Evolutionary conservation across 75 land plant species (phyloP).

Genomic region (Adiantum capillusveneris): DNA sequence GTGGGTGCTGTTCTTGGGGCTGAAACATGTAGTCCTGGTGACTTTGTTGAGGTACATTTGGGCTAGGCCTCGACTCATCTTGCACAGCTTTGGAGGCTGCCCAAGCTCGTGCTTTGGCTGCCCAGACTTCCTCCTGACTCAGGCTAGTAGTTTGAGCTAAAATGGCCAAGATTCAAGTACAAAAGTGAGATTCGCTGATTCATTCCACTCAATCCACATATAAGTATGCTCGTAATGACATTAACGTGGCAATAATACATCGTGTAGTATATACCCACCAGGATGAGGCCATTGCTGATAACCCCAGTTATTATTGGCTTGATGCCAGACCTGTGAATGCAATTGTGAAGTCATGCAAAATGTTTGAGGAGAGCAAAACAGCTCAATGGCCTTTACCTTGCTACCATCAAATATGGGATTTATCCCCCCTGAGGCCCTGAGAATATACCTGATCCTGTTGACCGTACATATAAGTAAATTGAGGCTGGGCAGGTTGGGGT

Average conservation of each 20-base stretch:
- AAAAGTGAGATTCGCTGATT: no score
- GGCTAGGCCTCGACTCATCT: constrained; percentile 13
- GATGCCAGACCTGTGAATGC: constrained; percentile 19
- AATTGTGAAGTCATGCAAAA: neutral
- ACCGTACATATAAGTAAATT: constrained; percentile 8
- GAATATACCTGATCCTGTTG: constrained; percentile 16
- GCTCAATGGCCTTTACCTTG: neutral
- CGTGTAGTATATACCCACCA: constrained; percentile 10
- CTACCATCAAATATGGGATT: neutral
- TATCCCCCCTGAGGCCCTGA: neutral
- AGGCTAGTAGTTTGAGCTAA: neutral
- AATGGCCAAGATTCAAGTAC: neutral
- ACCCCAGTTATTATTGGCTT: constrained; percentile 22
- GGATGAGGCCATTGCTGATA: constrained; percentile 18
- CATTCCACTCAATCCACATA: no score
- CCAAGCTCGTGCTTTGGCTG: constrained; percentile 37
- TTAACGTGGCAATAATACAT: neutral
- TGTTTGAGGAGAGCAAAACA: neutral
- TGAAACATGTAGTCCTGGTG: constrained; percentile 12
- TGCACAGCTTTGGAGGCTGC: constrained; percentile 24
- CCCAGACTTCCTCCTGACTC: constrained; percentile 34
- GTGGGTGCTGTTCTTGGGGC: constrained; percentile 18
- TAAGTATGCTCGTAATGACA: no score
- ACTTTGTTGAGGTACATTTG: constrained; percentile 7
- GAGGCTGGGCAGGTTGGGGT: neutral